Percentiles rank a stretch among this genome's conserved stretches.
These are phyloP conservation scores for Salvia splendens DNA, from an alignment of 257 asterid genomes.

Conservation along the genomic window DNA sequence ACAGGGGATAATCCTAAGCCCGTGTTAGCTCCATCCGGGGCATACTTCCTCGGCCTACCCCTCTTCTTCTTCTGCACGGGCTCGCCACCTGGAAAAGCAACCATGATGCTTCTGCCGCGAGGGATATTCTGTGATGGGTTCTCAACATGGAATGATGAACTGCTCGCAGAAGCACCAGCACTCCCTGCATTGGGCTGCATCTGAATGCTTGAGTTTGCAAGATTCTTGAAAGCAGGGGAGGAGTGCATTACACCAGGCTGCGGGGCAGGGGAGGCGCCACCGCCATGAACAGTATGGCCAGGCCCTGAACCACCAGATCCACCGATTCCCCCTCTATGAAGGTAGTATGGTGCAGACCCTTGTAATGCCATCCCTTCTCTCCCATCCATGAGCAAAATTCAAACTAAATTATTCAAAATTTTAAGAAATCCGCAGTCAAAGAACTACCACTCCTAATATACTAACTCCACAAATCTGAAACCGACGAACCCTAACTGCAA, in stretches of 20 bases:
- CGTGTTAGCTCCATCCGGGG: conserved; percentile 78
- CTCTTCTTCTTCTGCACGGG: conserved; percentile 75
- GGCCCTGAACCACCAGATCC: conserved; percentile 49
- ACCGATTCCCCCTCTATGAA: conserved; percentile 59
- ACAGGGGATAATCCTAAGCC: conserved; percentile 67
- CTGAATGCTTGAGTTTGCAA: conserved; percentile 52
- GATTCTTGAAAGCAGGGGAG: conserved; percentile 52
- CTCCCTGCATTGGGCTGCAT: conserved; percentile 57
- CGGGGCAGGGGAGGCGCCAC: conserved; percentile 30
- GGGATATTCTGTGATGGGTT: conserved; percentile 56
- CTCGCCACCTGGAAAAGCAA: conserved; percentile 52
- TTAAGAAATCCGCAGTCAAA: conserved; percentile 9
- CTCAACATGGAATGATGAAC: conserved; percentile 62
- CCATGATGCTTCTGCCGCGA: conserved; percentile 45
- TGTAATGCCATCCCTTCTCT: conserved; percentile 65
- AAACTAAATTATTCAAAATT: conserved; percentile 30
- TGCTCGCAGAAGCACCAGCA: conserved; percentile 36
- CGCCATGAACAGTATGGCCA: conserved; percentile 32
- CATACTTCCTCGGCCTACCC: conserved; percentile 95
- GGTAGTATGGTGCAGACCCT: conserved; percentile 67
- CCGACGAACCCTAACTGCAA: conserved; percentile 31
- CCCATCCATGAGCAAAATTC: conserved; percentile 59
- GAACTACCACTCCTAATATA: neutral
- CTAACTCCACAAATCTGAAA: conserved; percentile 37
- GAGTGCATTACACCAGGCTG: conserved; percentile 41